Evolutionary conservation across 305 asterid genomes (phyloP).

Genomic region (Coffea humblotiana): DNA sequence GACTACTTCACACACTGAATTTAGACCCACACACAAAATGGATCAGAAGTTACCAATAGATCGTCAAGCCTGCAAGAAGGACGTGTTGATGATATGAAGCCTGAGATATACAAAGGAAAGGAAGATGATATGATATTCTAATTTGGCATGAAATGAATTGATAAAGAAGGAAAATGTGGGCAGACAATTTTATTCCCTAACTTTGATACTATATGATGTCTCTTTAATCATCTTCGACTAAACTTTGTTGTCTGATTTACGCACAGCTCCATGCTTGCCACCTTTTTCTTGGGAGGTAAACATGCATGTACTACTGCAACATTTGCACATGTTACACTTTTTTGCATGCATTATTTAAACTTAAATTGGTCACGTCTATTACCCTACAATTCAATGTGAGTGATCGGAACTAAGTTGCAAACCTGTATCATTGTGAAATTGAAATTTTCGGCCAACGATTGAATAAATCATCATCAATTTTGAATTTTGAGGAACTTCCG

Average conservation of each 20-base stretch:
- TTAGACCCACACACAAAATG: not conserved
- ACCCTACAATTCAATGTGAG: not conserved
- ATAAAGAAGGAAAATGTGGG: not conserved
- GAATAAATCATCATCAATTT: too few species aligned
- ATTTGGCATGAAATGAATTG: not conserved
- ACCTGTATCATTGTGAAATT: not conserved
- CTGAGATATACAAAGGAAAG: not conserved
- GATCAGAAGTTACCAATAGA: not conserved
- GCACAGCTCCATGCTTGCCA: too few species aligned
- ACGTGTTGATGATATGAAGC: not conserved
- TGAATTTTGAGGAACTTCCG: conserved; percentile 44
- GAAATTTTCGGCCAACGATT: too few species aligned
- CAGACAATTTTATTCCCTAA: not conserved
- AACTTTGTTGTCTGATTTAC: not conserved
- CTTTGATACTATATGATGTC: too few species aligned
- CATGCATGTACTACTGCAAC: not conserved
- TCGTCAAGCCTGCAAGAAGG: not conserved
- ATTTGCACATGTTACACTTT: not conserved
- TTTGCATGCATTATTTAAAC: too few species aligned
- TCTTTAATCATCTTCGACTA: not conserved
- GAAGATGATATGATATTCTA: not conserved
- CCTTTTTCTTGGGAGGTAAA: not conserved
- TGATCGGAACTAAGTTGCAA: not conserved
- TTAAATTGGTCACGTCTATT: not conserved
- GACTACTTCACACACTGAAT: not conserved